Base-by-base conservation (phyloP, 2,329 filamentous ascomycete genomes). In the Eutypa lata region DNA sequence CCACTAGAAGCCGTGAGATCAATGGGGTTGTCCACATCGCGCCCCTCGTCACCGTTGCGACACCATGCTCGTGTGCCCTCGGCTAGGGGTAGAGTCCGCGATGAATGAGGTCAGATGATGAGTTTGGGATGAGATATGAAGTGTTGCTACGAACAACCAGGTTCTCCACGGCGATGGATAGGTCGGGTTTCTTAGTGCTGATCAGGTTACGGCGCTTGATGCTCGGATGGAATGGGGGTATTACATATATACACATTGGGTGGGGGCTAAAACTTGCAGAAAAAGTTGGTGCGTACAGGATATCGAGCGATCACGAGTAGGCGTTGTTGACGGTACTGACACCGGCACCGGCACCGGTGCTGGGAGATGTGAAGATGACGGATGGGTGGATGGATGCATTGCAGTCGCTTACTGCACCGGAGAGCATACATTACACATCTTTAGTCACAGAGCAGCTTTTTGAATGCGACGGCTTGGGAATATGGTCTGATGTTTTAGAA, bases 21-120 rank as follows among this genome's bases (percentile, higher is more conserved):
- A 10, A 61, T 68, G 55, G 66, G 66, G 16, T 57, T 69, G 11
- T 68, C 67, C 24, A 68, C 66, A 2, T 69, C 67, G 31, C 58
- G 67, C 24, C 67, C 67, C 2, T 51, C 65, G 8, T 69, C 67
- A 19, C 67, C 67, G 16, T 53, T 69, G 37, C 64, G 64, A 21
- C 58, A 67, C 54, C 65, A 68, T 31, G 57, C 54, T 16, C 57
- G 67, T 21, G 56, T 54, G 7, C 54, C 65, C 22, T 65, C 62
- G 14, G 60, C 59, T 28, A 61, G 58, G 38, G 65, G 61, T 3
- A 69, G 65, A 57, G 58, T 57, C 22, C 57, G 65, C 26, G 65
- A 68, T 35, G 65, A 66, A 49, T 21, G 24, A 28, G 31, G 11
- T 26, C 14, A 11, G 26, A 11, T 13, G 26, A 37, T 14, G 21